Percentiles rank a stretch among this genome's conserved stretches.
Conservation (phyloP, 495 filamentous ascomycete species). For the Rusavskia elegans region DNA sequence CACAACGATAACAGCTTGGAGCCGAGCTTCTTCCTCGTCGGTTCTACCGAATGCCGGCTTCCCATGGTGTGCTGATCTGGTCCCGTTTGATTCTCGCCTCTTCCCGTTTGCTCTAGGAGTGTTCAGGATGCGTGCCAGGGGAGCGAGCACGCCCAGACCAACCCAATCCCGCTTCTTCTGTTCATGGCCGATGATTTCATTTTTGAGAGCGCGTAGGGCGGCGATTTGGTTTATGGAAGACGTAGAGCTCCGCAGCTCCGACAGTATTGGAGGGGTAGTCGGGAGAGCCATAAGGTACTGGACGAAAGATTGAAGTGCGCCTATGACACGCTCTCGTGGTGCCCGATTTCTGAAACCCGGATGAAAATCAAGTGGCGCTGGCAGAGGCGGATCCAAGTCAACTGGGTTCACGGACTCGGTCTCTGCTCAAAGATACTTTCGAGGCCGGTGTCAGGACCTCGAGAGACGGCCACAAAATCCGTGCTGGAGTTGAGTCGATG, state of each 20-base stretch:
- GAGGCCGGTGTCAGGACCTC: too few relatives aligned
- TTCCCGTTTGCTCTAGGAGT: slow-evolving; percentile 20
- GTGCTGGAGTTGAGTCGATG: too few relatives aligned
- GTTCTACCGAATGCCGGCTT: slow-evolving; percentile 14
- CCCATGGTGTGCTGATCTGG: slow-evolving; percentile 15
- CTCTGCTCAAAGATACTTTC: too few relatives aligned
- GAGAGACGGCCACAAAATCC: too few relatives aligned
- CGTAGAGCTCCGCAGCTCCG: slow-evolving; percentile 44
- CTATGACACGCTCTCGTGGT: too few relatives aligned
- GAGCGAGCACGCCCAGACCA: slow-evolving; percentile 47
- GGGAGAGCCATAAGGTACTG: slow-evolving; percentile 27
- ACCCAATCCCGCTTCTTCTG: slow-evolving; percentile 72
- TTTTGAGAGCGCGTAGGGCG: slow-evolving; percentile 61
- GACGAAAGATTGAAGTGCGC: too few relatives aligned
- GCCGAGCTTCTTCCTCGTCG: slow-evolving; percentile 45
- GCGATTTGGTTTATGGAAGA: slow-evolving; percentile 44
- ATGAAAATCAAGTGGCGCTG: neutral
- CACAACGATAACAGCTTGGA: slow-evolving; percentile 68
- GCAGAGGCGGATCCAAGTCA: neutral
- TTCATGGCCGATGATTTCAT: slow-evolving; percentile 77
- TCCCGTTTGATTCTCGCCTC: slow-evolving; percentile 21
- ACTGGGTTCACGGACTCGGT: neutral
- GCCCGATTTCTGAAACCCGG: too few relatives aligned
- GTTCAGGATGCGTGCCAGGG: slow-evolving; percentile 46
- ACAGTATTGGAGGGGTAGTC: slow-evolving; percentile 36